Base-by-base conservation (phyloP, 805 yeast species). In the Starmerella sirachaensis region DNA sequence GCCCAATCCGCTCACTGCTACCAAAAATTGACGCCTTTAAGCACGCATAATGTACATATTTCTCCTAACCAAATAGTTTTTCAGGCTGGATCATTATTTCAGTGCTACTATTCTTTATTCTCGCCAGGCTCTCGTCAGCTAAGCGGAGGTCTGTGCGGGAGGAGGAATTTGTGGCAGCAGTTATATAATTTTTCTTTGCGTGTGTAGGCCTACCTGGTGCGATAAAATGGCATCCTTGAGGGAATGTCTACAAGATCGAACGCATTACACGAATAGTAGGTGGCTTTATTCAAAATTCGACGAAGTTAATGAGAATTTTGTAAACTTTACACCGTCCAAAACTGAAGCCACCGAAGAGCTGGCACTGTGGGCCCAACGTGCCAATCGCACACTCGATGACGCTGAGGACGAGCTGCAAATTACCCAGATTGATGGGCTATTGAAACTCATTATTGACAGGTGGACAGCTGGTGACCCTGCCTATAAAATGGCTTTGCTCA, bases 391-490 rank as follows among this genome's bases (percentile, higher is more conserved):
- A 3, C 6, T 12, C 8, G 11, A 8, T 3, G 4, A 14, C 3
- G 11, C 28, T 1, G 16, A 13, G 14, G 4, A n/a, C 4, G 29
- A 18, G 8, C 20, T 23, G 18, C 25, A 31, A 6, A 6, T 27
- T 26, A n/a, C 26, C 10, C 18, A 19, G 8, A 3, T 37, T 6
- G 43, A 32, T 13, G 35, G 17, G 1, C n/a, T 40, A 13, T 29
- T 40, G 6, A 4, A 3, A 9, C 17, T 21, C n/a, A 37, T 40
- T 9, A 29, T 33, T 9, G 37, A 37, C n/a, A 27, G 43, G 2
- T 43, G 47, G 47, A 42, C 32, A 12, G 26, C 29, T 5, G 47
- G 47, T 12, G 43, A 40, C 23, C 47, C 47, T 7, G 28, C 39
- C 3, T 43, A 35, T 17, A 36, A 36, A n/a, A 19, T 32, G 2